A percentile compares a stretch with the other conserved stretches of the same genome.
These are phyloP conservation scores for Massarina eburnea DNA, from an alignment of 2,329 filamentous ascomycete species.

Conservation along the genomic window DNA sequence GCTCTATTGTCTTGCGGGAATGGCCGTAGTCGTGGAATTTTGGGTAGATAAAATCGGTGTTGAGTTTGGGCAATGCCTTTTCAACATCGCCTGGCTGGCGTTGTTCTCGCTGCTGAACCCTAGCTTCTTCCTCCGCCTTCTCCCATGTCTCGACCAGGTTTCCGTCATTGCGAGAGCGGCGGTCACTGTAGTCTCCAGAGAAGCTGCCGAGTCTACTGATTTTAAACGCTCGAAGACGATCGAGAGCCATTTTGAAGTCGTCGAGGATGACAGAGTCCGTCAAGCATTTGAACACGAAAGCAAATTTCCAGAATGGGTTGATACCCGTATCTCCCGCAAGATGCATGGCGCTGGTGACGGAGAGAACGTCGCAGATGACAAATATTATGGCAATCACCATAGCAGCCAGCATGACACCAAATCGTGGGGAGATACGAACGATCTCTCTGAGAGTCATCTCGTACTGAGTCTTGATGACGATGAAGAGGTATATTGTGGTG, in stretches of 20 bases:
- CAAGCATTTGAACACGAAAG: slow-evolving; percentile 67
- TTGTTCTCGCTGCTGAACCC: background rate
- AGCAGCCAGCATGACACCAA: slow-evolving; percentile 62
- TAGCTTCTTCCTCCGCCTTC: slow-evolving; percentile 34
- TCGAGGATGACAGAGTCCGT: slow-evolving; percentile 68
- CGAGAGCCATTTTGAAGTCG: slow-evolving; percentile 65
- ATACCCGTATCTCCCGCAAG: slow-evolving; percentile 53
- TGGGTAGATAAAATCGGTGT: background rate
- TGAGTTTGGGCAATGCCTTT: background rate
- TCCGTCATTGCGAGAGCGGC: slow-evolving; percentile 31
- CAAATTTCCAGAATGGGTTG: slow-evolving; percentile 67
- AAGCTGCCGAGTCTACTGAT: slow-evolving; percentile 44
- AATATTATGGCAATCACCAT: slow-evolving; percentile 65
- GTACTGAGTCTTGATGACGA: slow-evolving; percentile 64
- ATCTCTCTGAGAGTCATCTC: slow-evolving; percentile 61
- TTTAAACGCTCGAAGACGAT: slow-evolving; percentile 49
- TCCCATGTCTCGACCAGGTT: slow-evolving; percentile 38
- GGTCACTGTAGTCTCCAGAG: slow-evolving; percentile 38
- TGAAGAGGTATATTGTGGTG: slow-evolving; percentile 61
- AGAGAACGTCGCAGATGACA: slow-evolving; percentile 62
- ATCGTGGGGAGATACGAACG: slow-evolving; percentile 63
- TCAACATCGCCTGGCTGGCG: background rate
- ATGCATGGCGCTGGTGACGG: slow-evolving; percentile 56
- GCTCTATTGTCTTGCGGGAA: slow-evolving; percentile 12
- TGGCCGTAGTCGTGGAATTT: background rate